These are phyloP conservation scores for Corinectria fuckeliana DNA, from an alignment of 2,329 filamentous ascomycete species.

Conservation along the genomic window DNA sequence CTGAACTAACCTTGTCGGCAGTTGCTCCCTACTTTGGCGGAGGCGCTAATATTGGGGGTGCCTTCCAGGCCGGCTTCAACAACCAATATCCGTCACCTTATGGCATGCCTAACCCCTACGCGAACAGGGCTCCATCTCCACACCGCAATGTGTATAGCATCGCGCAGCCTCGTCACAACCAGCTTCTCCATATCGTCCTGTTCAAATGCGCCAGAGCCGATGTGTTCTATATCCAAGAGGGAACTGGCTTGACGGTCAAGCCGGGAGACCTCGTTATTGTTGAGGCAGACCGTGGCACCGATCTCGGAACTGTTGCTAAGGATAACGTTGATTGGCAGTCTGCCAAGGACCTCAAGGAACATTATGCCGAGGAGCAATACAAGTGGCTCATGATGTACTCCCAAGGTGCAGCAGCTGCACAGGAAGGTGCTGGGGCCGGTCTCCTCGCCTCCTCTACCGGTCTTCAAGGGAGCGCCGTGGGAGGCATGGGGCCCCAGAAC, in stretches of 20 bases:
- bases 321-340: conserved; percentile 87
- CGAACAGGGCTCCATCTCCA: conserved; percentile 63
- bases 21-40: conserved; percentile 38
- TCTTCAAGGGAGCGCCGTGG: conserved; percentile 73
- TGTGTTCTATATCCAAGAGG: conserved; percentile 96
- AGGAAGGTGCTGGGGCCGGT: conserved; percentile 66
- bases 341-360: conserved; percentile 87
- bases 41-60: conserved; percentile 30
- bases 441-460: conserved; percentile 69
- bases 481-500: conserved; percentile 77
- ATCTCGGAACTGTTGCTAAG: conserved; percentile 89
- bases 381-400: conserved; percentile 99
- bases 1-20: conserved; percentile 11
- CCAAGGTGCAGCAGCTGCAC: conserved; percentile 70
- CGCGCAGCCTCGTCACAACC: conserved; percentile 67
- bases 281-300: conserved; percentile 94
- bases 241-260: conserved; percentile 89
- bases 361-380: conserved; percentile 94
- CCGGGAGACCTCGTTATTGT: conserved; percentile 95
- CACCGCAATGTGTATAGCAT: conserved; percentile 68
- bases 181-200: conserved; percentile 84
- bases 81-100: conserved; percentile 56
- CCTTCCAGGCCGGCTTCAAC: conserved; percentile 39
- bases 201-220: conserved; percentile 97
- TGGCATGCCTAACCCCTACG: conserved; percentile 51